Evolutionary conservation across 495 filamentous ascomycete genomes (phyloP), one percentile per base, ranked within the genome.

Genomic region (Copromyces sp.): DNA sequence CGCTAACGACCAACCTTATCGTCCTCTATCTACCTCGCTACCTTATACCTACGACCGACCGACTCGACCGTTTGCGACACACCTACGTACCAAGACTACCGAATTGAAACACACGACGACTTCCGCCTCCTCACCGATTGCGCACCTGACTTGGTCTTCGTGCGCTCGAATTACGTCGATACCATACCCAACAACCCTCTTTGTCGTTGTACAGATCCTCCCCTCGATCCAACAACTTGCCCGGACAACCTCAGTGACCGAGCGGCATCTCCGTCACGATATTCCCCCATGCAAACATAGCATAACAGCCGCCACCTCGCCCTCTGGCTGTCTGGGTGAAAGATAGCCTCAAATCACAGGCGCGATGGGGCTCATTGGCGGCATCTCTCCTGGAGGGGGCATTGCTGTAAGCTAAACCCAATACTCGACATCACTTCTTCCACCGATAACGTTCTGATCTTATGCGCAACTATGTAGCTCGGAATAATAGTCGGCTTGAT

Each of bases 401-500:
- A 90, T 98, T 81, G 91, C 91, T 78, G 93, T 95, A 83, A 72
- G 92, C 24, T 35, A 35, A 17, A 37, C 35, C 3, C 35, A 37
- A 65, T 86, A 29, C 14, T 76, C 86, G 20, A 72, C 47, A 70
- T 9, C 5, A 9, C 20, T 75, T 39, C 39, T 35, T 44, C 44
- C 20, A 44, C 17, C n/a, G 24, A 24, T 24, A 24, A 16, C 70
- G 16, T 20, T 44, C 77, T 78, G 71, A 80, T 75, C 69, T 72
- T 38, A 73, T 71, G 68, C 16, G 73, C 14, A 44, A 59, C 17
- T 29, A 45, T n/a, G 70, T 77, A 97, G 93, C 86, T 99, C 77
- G 95, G 95, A 75, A 93, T 98, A 79, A 80, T 97, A 69, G 95
- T 98, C 79, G 95, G 95, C 74, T 87, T 99, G 71, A 77, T 97